Evolutionary conservation across 2,329 filamentous ascomycete genomes (phyloP), one percentile per base, ranked within the genome.

Genomic region (Monosporascus sp.): DNA sequence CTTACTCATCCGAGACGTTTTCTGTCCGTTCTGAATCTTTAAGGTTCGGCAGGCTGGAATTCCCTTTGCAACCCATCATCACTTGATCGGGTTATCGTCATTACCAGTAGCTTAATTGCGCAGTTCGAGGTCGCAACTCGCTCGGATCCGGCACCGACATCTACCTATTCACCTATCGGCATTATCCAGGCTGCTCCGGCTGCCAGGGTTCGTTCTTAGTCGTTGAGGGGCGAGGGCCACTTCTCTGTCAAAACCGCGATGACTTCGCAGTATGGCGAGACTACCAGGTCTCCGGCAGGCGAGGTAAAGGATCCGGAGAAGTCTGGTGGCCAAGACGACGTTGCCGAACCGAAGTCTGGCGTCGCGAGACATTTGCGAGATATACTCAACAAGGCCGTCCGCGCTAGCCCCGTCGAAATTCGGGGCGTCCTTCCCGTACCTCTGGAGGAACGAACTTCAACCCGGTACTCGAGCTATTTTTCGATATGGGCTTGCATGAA

Each of bases 401-500:
- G 53, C 11, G 60, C 51, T 20, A 54, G 59, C 5, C 57, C 59
- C 2, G 51, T 66, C 34, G 64, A 66, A 51, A 53, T 61, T 25
- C 61, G 64, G 46, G 64, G 64, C 31, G 60, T 66, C 42, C 55
- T 64, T 49, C 64, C 64, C 0, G 60, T 67, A 27, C 57, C 63
- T 6, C 52, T 66, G 47, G 63, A 65, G 52, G 64, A 67, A 38
- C 57, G 63, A 7, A 62, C 58, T 2, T 63, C 63, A n/a, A 65
- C 57, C 7, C 60, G 59, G 9, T 67, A 63, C 45, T 60, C 52
- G 51, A 63, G 62, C 37, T 63, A 63, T 51, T 65, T 67, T 54
- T 65, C 61, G 24, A 63, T 67, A 55, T 67, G 63, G 63, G 56
- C 57, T 15, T 59, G 62, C 44, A 62, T 65, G 60, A 67, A 64